phyloP scores from a whole-genome alignment of 108 stramenopile species.

The Phaeodactylum tricornutum region DNA sequence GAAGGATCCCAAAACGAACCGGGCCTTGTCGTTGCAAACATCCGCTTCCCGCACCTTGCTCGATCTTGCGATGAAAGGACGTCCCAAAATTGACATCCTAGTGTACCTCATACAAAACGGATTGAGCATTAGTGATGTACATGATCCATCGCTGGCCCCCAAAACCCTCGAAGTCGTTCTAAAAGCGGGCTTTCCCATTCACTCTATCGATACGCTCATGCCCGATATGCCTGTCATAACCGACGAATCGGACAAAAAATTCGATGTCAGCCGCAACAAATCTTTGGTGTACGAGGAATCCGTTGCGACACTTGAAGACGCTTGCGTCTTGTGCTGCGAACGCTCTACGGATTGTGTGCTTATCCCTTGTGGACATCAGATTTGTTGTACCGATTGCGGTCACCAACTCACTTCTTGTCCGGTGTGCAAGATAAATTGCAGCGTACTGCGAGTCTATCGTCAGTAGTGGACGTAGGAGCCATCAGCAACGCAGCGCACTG shows the following conservation, averaged over 20 bases:
- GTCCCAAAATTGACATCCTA: slow-evolving; percentile 37
- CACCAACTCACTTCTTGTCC: slow-evolving; percentile 33
- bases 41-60: slow-evolving; percentile 23
- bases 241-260: slow-evolving; percentile 2
- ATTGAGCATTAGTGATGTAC: slow-evolving; percentile 15
- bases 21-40: slow-evolving; percentile 20
- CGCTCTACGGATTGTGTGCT: slow-evolving; percentile 52
- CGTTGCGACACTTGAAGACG: slow-evolving; percentile 22
- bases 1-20: slow-evolving; percentile 10
- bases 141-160: slow-evolving; percentile 31
- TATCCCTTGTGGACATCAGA: slow-evolving; percentile 74
- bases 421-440: slow-evolving; percentile 43
- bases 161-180: slow-evolving; percentile 44
- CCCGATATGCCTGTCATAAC: background rate
- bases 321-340: slow-evolving; percentile 58
- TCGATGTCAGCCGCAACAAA: background rate
- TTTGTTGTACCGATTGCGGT: slow-evolving; percentile 56
- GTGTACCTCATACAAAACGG: slow-evolving; percentile 22
- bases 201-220: background rate
- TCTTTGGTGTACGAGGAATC: slow-evolving; percentile 6
- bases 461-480: too few species aligned
- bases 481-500: background rate
- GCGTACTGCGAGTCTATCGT: slow-evolving; percentile 43
- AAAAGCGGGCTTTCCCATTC: slow-evolving; percentile 7
- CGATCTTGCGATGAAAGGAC: slow-evolving; percentile 43